phyloP scores from a whole-genome alignment of 176 grass and related monocot species.

The Cenchrus americanus region DNA sequence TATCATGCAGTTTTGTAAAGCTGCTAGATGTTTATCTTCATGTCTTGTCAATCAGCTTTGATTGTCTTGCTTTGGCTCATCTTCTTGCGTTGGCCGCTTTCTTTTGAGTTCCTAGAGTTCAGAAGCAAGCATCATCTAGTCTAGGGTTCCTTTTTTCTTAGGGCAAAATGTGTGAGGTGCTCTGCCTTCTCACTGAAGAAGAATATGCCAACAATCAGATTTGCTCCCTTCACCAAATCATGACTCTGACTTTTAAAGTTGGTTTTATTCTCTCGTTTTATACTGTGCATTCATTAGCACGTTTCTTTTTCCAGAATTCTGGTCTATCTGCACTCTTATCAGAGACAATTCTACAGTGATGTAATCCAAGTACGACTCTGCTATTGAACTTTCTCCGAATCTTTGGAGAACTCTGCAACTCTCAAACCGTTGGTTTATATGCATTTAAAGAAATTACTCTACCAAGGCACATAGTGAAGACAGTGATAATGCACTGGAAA shows the following conservation, averaged over 20 bases:
- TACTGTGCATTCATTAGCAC: background rate
- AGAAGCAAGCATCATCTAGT: slow-evolving; percentile 3
- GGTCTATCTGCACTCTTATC: background rate
- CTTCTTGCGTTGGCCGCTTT: background rate
- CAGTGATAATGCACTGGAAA: background rate
- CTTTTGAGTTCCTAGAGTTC: background rate
- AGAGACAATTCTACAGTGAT: background rate
- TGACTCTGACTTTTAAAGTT: background rate
- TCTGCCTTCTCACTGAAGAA: background rate
- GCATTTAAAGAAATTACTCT: too few species aligned
- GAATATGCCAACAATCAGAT: background rate
- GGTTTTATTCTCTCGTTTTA: background rate
- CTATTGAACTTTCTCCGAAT: background rate
- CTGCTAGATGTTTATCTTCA: slow-evolving; percentile 20
- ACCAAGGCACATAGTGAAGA: background rate
- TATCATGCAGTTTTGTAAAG: background rate
- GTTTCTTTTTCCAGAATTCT: background rate
- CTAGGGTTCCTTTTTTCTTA: too few species aligned
- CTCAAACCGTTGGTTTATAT: background rate
- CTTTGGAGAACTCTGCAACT: background rate
- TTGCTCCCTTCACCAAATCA: background rate
- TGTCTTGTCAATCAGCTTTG: background rate
- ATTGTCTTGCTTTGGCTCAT: slow-evolving; percentile 32
- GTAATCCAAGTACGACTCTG: background rate
- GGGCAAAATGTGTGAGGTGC: too few species aligned